These are phyloP conservation scores for Neltuma alba DNA, from an alignment of 306 rosid species.

Conservation along the genomic window DNA sequence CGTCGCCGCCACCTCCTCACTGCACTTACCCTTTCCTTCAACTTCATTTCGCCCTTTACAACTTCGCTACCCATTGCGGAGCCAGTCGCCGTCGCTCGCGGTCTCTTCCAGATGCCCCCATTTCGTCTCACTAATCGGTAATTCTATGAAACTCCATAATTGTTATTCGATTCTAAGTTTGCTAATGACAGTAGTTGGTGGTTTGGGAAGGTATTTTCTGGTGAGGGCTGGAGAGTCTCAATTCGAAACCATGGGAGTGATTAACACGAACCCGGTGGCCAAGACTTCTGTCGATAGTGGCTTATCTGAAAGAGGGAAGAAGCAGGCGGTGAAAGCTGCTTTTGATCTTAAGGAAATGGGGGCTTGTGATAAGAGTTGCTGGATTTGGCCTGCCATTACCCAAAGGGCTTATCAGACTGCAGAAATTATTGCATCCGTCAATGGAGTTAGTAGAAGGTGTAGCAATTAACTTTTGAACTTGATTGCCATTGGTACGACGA, in stretches of 20 bases:
- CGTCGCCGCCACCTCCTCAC: slow-evolving; percentile 47
- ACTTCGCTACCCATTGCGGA: slow-evolving; percentile 12
- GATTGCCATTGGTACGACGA: not conserved
- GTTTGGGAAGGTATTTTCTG: slow-evolving; percentile 69
- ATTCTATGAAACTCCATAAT: slow-evolving; percentile 2
- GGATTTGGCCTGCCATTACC: slow-evolving; percentile 98
- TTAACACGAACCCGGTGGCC: slow-evolving; percentile 86
- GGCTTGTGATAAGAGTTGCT: slow-evolving; percentile 84
- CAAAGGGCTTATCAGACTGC: slow-evolving; percentile 97
- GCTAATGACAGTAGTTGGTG: slow-evolving; percentile 1
- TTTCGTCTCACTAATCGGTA: slow-evolving; percentile 54
- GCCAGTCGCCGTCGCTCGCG: slow-evolving; percentile 50
- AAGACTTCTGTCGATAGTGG: slow-evolving; percentile 91
- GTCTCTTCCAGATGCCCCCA: slow-evolving; percentile 67
- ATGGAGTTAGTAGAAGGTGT: slow-evolving; percentile 78
- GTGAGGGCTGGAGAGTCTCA: slow-evolving; percentile 96
- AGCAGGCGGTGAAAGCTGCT: slow-evolving; percentile 66
- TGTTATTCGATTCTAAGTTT: not conserved
- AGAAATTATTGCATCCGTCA: slow-evolving; percentile 84
- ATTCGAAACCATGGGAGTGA: slow-evolving; percentile 77
- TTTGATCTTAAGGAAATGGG: slow-evolving; percentile 77
- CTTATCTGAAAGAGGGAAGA: slow-evolving; percentile 80
- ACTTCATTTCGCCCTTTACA: slow-evolving; percentile 1
- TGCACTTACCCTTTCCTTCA: slow-evolving; percentile 48
- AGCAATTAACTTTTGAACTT: not conserved